phyloP scores from a whole-genome alignment of 768 basidiomycete genomes.

The Boletus bicolor region DNA sequence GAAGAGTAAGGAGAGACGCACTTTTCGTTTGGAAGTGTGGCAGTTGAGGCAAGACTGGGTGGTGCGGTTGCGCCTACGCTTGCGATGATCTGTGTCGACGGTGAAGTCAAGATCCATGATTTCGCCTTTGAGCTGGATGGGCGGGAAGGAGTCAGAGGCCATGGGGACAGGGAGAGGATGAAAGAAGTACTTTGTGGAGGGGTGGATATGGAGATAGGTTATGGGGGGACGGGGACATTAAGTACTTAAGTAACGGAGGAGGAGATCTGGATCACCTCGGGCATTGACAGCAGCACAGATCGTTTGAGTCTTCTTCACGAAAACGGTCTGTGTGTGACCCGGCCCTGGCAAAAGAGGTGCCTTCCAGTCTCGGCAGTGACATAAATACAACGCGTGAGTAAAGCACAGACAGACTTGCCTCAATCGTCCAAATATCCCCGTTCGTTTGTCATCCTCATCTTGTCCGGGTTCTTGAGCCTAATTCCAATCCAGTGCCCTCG shows the following conservation, averaged over 20 bases:
- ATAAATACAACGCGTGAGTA: slow-evolving; percentile 36
- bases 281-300: slow-evolving; percentile 31
- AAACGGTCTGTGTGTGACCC: slow-evolving; percentile 34
- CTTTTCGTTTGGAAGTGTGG: slow-evolving; percentile 93
- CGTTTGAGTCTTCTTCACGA: slow-evolving; percentile 32
- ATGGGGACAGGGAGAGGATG: slow-evolving; percentile 39
- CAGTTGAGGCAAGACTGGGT: slow-evolving; percentile 87
- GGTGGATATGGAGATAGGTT: slow-evolving; percentile 47
- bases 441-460: slow-evolving; percentile 9
- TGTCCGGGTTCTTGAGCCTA: slow-evolving; percentile 32
- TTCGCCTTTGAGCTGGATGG: slow-evolving; percentile 68
- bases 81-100: slow-evolving; percentile 71
- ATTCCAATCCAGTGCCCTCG: slow-evolving; percentile 37
- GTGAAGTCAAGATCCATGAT: slow-evolving; percentile 77
- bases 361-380: slow-evolving; percentile 37
- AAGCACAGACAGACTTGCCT: slow-evolving; percentile 24
- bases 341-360: slow-evolving; percentile 29
- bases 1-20: slow-evolving; percentile 31
- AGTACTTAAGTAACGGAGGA: slow-evolving; percentile 43
- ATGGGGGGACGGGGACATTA: slow-evolving; percentile 51
- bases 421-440: slow-evolving; percentile 25
- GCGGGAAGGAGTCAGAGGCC: slow-evolving; percentile 50
- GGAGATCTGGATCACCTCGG: slow-evolving; percentile 49
- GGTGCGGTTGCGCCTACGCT: slow-evolving; percentile 86
- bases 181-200: slow-evolving; percentile 44